Base-by-base conservation (phyloP, 2,329 filamentous ascomycete genomes). In the Rhynchosporium graminicola region DNA sequence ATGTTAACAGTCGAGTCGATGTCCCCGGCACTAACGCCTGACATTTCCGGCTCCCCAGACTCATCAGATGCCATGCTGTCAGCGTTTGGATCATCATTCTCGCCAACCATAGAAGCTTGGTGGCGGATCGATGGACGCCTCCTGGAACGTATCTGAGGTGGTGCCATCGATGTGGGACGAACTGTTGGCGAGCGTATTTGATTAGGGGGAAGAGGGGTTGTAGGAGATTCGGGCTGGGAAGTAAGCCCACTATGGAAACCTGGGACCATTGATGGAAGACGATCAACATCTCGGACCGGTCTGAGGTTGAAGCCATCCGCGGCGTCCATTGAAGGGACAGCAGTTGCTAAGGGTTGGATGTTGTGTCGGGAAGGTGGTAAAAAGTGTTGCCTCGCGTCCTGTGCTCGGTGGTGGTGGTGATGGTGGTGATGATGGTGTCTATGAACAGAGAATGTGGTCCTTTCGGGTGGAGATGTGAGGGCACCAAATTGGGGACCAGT, bases 191-290 rank as follows among this genome's bases (percentile, higher is more conserved):
- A 84, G 71, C 80, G 75, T 64, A 83, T 74, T 77, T 88, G 87
- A 31, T 87, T 80, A 1, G 88, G 86, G 52, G 88, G 88, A 50
- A 90, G 82, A 13, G 92, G 92, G 0, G 92, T 96, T 6, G 91
- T 95, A 0, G 92, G 92, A 12, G 92, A 97, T 62, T 93, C 90
- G 8, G 95, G 95, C 74, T 96, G 93, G n/a, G 94, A 97, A 47
- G 84, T 83, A 59, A 92, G 78, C 59, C 89, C 88, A 10, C 83
- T 81, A 66, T 89, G 84, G 59, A 88, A 80, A 46, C 88, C 83
- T 6, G 89, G 85, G 50, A 88, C 81, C 87, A 95, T 96, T 58
- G 90, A 95, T 52, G 89, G 91, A 63, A 95, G 83, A 63, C 92
- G 87, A 74, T 98, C 92, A 50, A 86, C 82, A 73, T 96, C 91